phyloP scores from a whole-genome alignment of 1,284 basidiomycete species.

The Irpex lacteus region DNA sequence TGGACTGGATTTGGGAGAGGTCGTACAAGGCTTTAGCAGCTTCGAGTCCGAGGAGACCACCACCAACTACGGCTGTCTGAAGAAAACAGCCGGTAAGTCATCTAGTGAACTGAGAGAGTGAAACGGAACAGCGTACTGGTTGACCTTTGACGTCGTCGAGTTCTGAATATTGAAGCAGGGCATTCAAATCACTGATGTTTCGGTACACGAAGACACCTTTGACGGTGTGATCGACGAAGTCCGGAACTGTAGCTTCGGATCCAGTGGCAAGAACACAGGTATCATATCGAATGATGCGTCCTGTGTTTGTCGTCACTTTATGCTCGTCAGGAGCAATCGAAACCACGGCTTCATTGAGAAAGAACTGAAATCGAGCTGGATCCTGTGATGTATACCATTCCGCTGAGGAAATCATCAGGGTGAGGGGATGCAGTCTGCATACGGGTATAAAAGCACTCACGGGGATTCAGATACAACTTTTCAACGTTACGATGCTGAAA shows the following conservation, averaged over 20 bases:
- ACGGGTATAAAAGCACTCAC: conserved; percentile 19
- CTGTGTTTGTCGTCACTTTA: conserved; percentile 45
- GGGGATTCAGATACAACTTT: conserved; percentile 63
- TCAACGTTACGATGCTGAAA: conserved; percentile 64
- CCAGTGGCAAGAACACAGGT: conserved; percentile 72
- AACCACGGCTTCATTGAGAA: conserved; percentile 53
- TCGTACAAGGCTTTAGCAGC: conserved; percentile 75
- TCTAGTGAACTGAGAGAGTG: background rate
- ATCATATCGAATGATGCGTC: conserved; percentile 53
- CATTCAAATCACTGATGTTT: conserved; percentile 65
- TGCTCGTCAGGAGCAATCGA: conserved; percentile 44
- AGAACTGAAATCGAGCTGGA: conserved; percentile 49
- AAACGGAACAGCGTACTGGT: conserved; percentile 13
- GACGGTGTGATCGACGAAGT: conserved; percentile 49
- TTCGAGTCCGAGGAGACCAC: conserved; percentile 72
- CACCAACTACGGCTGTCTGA: conserved; percentile 63
- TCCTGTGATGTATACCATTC: conserved; percentile 63
- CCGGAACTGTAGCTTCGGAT: conserved; percentile 65
- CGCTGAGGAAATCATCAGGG: conserved; percentile 20
- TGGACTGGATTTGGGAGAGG: conserved; percentile 37
- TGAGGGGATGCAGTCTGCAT: background rate
- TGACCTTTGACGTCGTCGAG: conserved; percentile 37
- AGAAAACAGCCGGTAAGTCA: background rate
- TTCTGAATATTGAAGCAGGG: conserved; percentile 57
- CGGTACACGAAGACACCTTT: conserved; percentile 72